A percentile compares a stretch with the other conserved stretches of the same genome.
phyloP scores from a whole-genome alignment of 345 rosid genomes.

The Populus deltoides region DNA sequence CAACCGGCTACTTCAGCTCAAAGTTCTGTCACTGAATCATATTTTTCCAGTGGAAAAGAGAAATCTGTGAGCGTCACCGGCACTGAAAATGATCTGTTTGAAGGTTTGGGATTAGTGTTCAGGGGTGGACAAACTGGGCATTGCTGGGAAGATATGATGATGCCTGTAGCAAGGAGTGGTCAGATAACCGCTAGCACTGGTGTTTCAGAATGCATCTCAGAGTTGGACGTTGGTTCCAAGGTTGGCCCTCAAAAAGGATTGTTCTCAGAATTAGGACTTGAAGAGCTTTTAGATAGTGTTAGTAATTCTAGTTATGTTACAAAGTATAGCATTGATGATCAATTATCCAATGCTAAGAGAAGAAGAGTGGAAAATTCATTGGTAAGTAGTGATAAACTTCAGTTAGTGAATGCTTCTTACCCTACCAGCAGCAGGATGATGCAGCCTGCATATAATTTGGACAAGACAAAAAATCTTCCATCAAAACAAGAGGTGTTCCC shows the following conservation, averaged over 20 bases:
- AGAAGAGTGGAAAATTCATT: constrained; percentile 47
- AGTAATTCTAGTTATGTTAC: constrained; percentile 32
- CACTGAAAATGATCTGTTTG: constrained; percentile 45
- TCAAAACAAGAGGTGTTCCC: constrained; percentile 28
- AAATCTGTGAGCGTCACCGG: constrained; percentile 26
- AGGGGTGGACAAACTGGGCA: constrained; percentile 19
- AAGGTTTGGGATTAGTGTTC: constrained; percentile 38
- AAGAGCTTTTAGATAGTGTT: constrained; percentile 50
- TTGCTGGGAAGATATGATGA: constrained; percentile 30
- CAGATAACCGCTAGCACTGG: constrained; percentile 11
- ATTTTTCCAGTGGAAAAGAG: constrained; percentile 15
- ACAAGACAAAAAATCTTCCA: constrained; percentile 20
- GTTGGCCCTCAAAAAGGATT: constrained; percentile 49
- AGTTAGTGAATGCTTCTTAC: constrained; percentile 26
- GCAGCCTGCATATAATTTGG: constrained; percentile 24
- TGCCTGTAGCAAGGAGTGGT: constrained; percentile 20
- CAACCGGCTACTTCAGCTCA: constrained; percentile 11
- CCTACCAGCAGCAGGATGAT: constrained; percentile 29
- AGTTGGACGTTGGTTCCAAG: constrained; percentile 30
- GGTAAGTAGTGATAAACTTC: constrained; percentile 22
- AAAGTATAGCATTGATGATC: constrained; percentile 37
- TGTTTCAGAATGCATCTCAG: constrained; percentile 30
- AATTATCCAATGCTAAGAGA: constrained; percentile 43
- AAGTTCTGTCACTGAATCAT: constrained; percentile 14
- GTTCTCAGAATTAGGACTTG: constrained; percentile 74